Evolutionary conservation across 352 stramenopile genomes (phyloP), one percentile per base, ranked within the genome.

Genomic region (Phytophthora vignae): DNA sequence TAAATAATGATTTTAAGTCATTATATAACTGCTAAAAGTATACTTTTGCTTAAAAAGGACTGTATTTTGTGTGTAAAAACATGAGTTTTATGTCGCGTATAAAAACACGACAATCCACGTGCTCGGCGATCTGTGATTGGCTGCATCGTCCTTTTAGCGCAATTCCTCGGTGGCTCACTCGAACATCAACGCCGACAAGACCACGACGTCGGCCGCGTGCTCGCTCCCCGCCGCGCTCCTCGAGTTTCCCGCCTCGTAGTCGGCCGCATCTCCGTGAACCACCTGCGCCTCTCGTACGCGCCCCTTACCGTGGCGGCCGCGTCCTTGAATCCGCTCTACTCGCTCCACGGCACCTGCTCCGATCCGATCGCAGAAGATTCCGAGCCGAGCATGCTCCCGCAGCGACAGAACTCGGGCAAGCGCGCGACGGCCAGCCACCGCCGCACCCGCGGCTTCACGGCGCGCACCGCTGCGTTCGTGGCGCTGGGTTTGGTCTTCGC

Each of bases 341-440:
- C 3, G 40, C 48, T 9, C 53, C 55, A 31, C 55, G 65, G 50
- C 22, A n/a, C 17, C 55, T 11, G 15, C 19, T 4, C 33, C 12
- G 9, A 40, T 40, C 44, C 27, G 22, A 52, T 58, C 55, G 21
- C n/a, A 29, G 38, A 65, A 61, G 60, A 66, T 69, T 60, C 48
- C 40, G 21, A 46, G 22, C 17, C 42, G 44, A 55, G 21, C 38
- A 90, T 91, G 83, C 81, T 91, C 59, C 84, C 82, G 48, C 84
- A 81, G 44, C 82, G 82, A 57, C 78, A 88, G 73, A 73, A 67
- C 14, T 77, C 82, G 33, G 69, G 71, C 59, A 78, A 83, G 52
- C 78, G 78, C 38, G 63, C 74, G 17, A 62, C 69, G 46, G 67
- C 64, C 14, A 68, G 60, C 48, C 78, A 85, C 52, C 71, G 73